phyloP scores from a whole-genome alignment of 1,284 basidiomycete genomes.

The Leccinum pallidistipes region DNA sequence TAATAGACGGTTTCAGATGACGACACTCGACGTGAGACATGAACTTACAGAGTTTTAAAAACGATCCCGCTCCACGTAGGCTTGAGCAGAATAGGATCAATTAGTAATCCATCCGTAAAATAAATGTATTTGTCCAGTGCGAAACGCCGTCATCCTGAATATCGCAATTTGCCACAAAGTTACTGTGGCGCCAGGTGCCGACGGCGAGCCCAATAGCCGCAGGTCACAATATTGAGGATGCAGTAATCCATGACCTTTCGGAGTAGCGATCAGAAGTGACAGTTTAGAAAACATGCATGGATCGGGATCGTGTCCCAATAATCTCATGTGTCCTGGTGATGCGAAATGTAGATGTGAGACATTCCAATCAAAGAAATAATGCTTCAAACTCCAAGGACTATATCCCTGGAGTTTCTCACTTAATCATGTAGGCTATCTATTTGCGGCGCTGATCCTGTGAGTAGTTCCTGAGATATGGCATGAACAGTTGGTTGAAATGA shows the following conservation, averaged over 20 bases:
- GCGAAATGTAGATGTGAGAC: not conserved
- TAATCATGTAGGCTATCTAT: not conserved
- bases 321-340: not conserved
- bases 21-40: slow-evolving; percentile 9
- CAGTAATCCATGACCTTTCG: not conserved
- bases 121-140: not conserved
- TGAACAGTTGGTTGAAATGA: not conserved
- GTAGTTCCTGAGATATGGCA: not conserved
- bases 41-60: not conserved
- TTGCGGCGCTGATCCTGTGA: not conserved
- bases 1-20: slow-evolving; percentile 9
- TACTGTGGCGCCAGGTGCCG: not conserved
- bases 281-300: not conserved
- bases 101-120: not conserved
- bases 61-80: not conserved
- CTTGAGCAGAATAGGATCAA: not conserved
- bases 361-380: not conserved
- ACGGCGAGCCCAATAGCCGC: not conserved
- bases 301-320: not conserved
- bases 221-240: not conserved
- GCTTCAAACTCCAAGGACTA: not conserved
- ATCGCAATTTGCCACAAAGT: not conserved
- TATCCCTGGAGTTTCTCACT: not conserved
- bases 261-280: not conserved
- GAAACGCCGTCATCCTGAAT: not conserved